Evolutionary conservation across 2,329 filamentous ascomycete genomes (phyloP), one percentile per base, ranked within the genome.

Genomic region (Arthrobotrys sphaeroides): DNA sequence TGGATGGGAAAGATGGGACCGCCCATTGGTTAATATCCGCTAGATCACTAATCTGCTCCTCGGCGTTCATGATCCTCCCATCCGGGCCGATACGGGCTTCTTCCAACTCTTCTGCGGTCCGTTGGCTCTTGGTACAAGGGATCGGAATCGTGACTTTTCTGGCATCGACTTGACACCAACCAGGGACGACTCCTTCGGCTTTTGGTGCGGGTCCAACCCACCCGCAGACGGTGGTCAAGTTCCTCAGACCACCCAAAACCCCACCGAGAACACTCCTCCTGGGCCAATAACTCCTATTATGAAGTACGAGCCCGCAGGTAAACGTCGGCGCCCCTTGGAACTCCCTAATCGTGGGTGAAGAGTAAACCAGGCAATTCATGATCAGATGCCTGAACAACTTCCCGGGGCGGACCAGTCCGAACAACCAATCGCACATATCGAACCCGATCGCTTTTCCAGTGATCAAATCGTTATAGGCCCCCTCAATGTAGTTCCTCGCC

Each of bases 401-500:
- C 12, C 73, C 73, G 26, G 73, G 73, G 26, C 66, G 61, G 7
- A 77, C 73, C 36, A 77, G 18, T n/a, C 73, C 73, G 40, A 67
- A 72, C 26, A 77, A 43, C 73, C 73, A 77, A 51, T 77, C 68
- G 22, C 73, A 77, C 66, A 77, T 72, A 51, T 67, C 59, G 36
- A 77, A 73, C 9, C 66, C 66, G 16, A 77, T 73, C 13, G 66
- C 61, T 22, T 67, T 72, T 3, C 73, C 73, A 2, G 73, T 70
- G 24, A 62, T 70, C 36, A 77, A 22, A 53, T 77, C 68, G 28
- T 67, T 68, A 16, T 77, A 77, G 7, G 73, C 73, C 18, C 68
- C 73, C 36, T 77, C 73, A 13, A 73, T 73, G 45, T 72, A 77
- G 40, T 77, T 73, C 40, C 73, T 61, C 18, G 68, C 68, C 24